Conservation (phyloP, 1,139 yeast genomes). For the Yamadazyma trypodendri region DNA sequence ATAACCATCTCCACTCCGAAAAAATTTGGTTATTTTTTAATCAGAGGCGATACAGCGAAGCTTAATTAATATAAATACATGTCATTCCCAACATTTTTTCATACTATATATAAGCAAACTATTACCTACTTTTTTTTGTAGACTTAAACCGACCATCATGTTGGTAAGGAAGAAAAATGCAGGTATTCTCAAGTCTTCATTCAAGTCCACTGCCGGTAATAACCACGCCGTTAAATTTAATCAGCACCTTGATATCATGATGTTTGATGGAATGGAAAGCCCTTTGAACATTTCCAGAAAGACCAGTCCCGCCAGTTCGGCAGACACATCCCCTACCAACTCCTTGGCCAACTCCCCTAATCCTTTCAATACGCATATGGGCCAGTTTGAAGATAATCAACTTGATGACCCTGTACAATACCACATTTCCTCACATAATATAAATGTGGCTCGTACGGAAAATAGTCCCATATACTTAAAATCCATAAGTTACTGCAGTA, state of each 20-base stretch:
- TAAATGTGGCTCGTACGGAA: conserved; percentile 8
- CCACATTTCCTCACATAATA: conserved; percentile 11
- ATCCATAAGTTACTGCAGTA: conserved; percentile 15
- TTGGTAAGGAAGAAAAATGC: conserved; percentile 39
- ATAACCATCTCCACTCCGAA: background rate
- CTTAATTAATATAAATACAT: conserved; percentile 1
- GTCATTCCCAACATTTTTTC: background rate
- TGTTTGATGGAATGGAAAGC: conserved; percentile 43
- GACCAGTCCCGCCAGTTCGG: conserved; percentile 33
- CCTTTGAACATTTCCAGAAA: conserved; percentile 38
- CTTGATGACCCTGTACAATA: conserved; percentile 7
- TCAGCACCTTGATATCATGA: conserved; percentile 24
- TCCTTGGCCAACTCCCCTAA: conserved; percentile 8
- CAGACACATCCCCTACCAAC: conserved; percentile 8
- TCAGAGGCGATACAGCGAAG: background rate
- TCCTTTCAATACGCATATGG: conserved; percentile 6
- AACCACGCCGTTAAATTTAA: conserved; percentile 12
- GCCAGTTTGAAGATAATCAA: background rate
- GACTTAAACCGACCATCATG: background rate
- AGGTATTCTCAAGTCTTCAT: conserved; percentile 39
- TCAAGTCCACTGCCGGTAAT: conserved; percentile 19
- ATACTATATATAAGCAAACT: background rate
- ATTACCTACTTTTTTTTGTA: background rate
- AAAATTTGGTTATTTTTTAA: background rate
- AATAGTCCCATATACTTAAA: conserved; percentile 9